A percentile compares a stretch with the other conserved stretches of the same genome.
These are phyloP conservation scores for Bipolaris sorokiniana DNA, from an alignment of 2,329 filamentous ascomycete species.

Conservation along the genomic window DNA sequence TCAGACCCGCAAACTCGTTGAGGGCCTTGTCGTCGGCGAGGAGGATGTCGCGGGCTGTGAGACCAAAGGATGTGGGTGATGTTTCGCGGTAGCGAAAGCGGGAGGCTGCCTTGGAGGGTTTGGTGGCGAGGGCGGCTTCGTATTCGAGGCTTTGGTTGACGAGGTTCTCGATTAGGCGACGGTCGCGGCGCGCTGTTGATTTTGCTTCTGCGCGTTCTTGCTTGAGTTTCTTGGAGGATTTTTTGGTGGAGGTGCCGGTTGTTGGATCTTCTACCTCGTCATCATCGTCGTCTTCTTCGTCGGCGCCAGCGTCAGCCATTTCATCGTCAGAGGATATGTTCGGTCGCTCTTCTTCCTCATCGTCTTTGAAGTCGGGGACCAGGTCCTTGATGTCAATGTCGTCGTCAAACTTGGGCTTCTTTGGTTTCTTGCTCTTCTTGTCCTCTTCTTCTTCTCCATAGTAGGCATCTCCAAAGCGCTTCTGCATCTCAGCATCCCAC, in stretches of 20 bases:
- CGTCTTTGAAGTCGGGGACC: constrained; percentile 82
- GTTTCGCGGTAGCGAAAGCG: constrained; percentile 93
- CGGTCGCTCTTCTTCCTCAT: constrained; percentile 73
- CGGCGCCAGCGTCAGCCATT: constrained; percentile 52
- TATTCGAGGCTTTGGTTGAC: constrained; percentile 83
- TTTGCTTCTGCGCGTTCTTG: constrained; percentile 62
- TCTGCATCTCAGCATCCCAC: constrained; percentile 91
- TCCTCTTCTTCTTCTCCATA: constrained; percentile 65
- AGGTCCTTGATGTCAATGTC: constrained; percentile 97
- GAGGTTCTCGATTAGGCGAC: constrained; percentile 81
- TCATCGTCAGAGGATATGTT: constrained; percentile 64
- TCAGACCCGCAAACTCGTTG: constrained; percentile 90
- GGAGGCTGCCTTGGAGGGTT: constrained; percentile 54
- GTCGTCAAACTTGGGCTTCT: constrained; percentile 93
- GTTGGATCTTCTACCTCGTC: constrained; percentile 14
- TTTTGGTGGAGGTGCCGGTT: constrained; percentile 39
- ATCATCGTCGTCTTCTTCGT: constrained; percentile 49
- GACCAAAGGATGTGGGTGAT: constrained; percentile 85
- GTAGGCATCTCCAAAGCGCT: constrained; percentile 87
- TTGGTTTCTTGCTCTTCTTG: constrained; percentile 60
- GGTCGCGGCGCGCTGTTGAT: constrained; percentile 78
- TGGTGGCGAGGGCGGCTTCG: constrained; percentile 65
- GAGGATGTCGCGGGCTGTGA: constrained; percentile 88
- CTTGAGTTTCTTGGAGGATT: constrained; percentile 54
- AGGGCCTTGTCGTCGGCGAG: constrained; percentile 84